Evolutionary conservation across 1,284 basidiomycete genomes (phyloP).

Genomic region (Pseudozyma thailandica): DNA sequence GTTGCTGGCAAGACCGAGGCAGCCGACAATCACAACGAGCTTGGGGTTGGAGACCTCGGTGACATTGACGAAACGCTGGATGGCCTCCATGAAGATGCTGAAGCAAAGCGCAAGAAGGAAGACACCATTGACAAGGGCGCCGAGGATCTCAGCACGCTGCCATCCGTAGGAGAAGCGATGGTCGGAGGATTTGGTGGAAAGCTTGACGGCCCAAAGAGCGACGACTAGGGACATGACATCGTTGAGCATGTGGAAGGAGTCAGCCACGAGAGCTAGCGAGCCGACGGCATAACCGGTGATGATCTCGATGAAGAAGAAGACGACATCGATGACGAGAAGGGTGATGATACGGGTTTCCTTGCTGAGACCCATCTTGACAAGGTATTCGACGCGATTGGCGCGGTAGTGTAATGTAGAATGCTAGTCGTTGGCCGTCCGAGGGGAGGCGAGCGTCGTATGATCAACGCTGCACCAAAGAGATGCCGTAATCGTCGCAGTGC

Average conservation of each 20-base stretch:
- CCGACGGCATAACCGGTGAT: slow-evolving; percentile 88
- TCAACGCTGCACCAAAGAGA: not conserved
- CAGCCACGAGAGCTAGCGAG: slow-evolving; percentile 92
- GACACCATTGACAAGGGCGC: slow-evolving; percentile 86
- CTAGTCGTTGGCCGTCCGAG: not conserved
- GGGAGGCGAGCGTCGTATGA: not conserved
- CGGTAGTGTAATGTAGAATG: not conserved
- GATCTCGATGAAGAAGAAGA: slow-evolving; percentile 94
- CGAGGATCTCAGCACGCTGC: slow-evolving; percentile 97
- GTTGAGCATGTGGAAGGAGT: slow-evolving; percentile 93
- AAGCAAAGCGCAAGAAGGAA: slow-evolving; percentile 96
- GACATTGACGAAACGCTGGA: slow-evolving; percentile 83
- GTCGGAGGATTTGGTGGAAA: slow-evolving; percentile 69
- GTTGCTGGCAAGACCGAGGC: slow-evolving; percentile 88
- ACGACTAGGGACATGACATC: slow-evolving; percentile 89
- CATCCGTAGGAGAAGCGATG: slow-evolving; percentile 88
- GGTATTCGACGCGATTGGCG: not conserved
- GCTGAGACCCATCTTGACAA: slow-evolving; percentile 28
- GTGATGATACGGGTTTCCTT: slow-evolving; percentile 71
- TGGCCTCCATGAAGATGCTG: slow-evolving; percentile 91
- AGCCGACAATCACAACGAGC: slow-evolving; percentile 89
- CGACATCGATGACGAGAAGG: slow-evolving; percentile 82
- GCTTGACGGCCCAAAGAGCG: slow-evolving; percentile 93
- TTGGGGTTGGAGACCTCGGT: slow-evolving; percentile 84
- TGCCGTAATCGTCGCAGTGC: too few species aligned